phyloP scores from a whole-genome alignment of 768 basidiomycete species.

The Tylopilus vinaceipallidus region DNA sequence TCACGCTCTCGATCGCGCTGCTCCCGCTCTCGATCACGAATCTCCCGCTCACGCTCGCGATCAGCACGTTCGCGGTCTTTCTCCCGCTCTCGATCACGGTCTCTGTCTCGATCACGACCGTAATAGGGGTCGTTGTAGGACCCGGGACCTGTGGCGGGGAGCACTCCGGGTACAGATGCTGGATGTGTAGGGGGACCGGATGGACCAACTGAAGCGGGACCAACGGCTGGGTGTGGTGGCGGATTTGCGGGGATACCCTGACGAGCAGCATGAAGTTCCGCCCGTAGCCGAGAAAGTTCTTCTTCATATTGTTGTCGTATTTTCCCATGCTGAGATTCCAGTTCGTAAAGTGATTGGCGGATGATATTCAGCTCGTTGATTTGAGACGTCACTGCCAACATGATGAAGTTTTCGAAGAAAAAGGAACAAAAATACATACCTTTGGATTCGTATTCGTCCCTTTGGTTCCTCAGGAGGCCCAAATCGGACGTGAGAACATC shows the following conservation, averaged over 20 bases:
- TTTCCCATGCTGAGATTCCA: slow-evolving; percentile 86
- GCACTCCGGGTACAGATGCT: slow-evolving; percentile 29
- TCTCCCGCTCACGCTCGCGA: slow-evolving; percentile 39
- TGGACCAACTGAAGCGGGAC: slow-evolving; percentile 34
- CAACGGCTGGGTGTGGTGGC: slow-evolving; percentile 35
- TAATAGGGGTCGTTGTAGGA: slow-evolving; percentile 40
- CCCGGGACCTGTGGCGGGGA: slow-evolving; percentile 30
- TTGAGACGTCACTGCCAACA: slow-evolving; percentile 63
- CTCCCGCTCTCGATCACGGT: slow-evolving; percentile 41
- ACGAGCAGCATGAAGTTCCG: slow-evolving; percentile 59
- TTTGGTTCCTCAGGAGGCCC: slow-evolving; percentile 63
- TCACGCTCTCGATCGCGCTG: slow-evolving; percentile 46
- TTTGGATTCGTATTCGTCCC: slow-evolving; percentile 89
- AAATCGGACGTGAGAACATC: slow-evolving; percentile 72
- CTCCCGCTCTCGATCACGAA: slow-evolving; percentile 35
- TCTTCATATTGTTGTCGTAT: slow-evolving; percentile 86
- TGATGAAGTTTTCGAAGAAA: slow-evolving; percentile 9
- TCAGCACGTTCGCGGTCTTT: slow-evolving; percentile 40
- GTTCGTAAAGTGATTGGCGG: slow-evolving; percentile 85
- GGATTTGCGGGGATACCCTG: slow-evolving; percentile 36
- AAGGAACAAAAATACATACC: slow-evolving; percentile 41
- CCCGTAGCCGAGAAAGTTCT: slow-evolving; percentile 69
- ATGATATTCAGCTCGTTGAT: slow-evolving; percentile 90
- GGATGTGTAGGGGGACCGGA: slow-evolving; percentile 34
- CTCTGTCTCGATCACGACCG: slow-evolving; percentile 36